Conservation (phyloP, 139 green algal genomes). For the Haematococcus lacustris region DNA sequence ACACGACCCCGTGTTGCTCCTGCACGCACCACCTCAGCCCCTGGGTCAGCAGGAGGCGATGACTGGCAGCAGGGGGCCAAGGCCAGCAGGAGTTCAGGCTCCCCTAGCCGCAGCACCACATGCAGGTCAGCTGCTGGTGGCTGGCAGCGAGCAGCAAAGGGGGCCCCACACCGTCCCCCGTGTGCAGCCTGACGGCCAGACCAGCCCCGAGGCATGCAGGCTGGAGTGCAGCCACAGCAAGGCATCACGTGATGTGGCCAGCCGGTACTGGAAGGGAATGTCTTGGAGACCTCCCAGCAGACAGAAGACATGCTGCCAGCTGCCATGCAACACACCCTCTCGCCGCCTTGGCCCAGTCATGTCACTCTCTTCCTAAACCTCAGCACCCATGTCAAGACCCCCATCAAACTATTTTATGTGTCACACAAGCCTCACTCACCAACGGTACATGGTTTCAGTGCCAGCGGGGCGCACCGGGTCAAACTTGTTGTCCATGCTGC, state of each 20-base stretch:
- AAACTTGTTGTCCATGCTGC: constrained; percentile 32
- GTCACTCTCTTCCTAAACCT: background rate
- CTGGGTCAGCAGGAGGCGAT: too few species aligned
- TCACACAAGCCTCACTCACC: background rate
- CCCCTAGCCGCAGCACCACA: background rate
- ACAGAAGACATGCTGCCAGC: too few species aligned
- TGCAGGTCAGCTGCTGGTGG: background rate
- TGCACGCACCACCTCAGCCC: background rate
- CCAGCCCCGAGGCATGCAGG: background rate
- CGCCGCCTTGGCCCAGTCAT: background rate
- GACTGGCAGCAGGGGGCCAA: too few species aligned
- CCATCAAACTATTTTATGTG: background rate
- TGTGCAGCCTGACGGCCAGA: background rate
- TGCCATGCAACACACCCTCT: background rate
- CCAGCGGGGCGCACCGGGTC: background rate
- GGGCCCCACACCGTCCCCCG: too few species aligned
- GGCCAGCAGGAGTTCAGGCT: background rate
- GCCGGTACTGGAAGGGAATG: background rate
- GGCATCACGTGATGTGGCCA: background rate
- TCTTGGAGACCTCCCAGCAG: too few species aligned
- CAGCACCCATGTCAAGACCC: background rate
- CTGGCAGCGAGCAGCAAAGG: background rate
- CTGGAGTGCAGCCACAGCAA: too few species aligned
- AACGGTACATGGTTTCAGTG: constrained; percentile 38
- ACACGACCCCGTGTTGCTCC: constrained; percentile 48